Evolutionary conservation across 139 green algal genomes (phyloP).

Genomic region (Tetradesmus lagerheimii): DNA sequence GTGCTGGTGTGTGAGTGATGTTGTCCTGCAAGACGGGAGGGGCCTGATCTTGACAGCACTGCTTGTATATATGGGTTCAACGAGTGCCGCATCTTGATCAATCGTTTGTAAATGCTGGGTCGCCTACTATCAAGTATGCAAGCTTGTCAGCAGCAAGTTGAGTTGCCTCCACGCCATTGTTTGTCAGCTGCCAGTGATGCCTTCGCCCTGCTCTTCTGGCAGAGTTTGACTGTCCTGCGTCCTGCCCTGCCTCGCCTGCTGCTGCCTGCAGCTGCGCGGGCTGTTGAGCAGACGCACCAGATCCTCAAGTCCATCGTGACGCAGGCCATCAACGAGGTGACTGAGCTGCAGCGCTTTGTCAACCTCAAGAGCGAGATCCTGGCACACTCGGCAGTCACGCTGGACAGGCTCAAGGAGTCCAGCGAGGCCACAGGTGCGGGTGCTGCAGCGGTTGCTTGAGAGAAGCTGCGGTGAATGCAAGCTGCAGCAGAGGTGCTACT

Average conservation of each 20-base stretch:
- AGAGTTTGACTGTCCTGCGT: background rate
- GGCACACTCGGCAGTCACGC: constrained; percentile 70
- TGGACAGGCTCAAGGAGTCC: constrained; percentile 69
- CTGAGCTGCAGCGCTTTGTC: constrained; percentile 81
- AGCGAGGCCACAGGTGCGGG: constrained; percentile 47
- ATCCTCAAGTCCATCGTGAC: constrained; percentile 90
- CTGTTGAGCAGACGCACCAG: constrained; percentile 64
- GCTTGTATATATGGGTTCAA: too few species aligned
- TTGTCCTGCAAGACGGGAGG: background rate
- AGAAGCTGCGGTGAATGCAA: too few species aligned
- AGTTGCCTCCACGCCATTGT: too few species aligned
- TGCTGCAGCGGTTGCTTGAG: background rate
- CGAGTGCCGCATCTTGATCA: too few species aligned
- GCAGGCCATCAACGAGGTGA: constrained; percentile 77
- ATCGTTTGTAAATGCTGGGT: too few species aligned
- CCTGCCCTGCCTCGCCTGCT: background rate
- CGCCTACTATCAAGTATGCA: too few species aligned
- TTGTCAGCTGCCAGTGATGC: background rate
- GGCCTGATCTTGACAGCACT: background rate
- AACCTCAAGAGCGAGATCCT: constrained; percentile 86
- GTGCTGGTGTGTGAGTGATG: background rate
- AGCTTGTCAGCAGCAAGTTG: too few species aligned
- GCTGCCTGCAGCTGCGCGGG: constrained; percentile 25
- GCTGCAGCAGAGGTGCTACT: too few species aligned
- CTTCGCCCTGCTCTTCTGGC: background rate